Conservation (phyloP, 2,329 filamentous ascomycete genomes). For the Dryadomyces quercivorus region DNA sequence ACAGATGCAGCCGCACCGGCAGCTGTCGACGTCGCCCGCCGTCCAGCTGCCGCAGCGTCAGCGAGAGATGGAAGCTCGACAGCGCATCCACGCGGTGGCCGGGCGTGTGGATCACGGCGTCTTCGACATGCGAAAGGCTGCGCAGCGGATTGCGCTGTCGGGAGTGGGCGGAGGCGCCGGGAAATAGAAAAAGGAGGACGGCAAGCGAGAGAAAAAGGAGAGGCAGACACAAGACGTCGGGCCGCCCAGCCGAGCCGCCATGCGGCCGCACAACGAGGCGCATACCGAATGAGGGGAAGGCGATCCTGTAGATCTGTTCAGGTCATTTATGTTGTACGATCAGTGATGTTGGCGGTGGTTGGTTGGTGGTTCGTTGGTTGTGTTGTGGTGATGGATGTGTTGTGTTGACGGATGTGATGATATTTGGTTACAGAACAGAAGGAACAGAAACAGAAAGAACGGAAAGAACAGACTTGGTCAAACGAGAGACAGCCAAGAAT, state of each 20-base stretch:
- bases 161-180: constrained; percentile 47
- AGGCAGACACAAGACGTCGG: not conserved
- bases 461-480: no score
- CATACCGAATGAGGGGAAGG: not conserved
- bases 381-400: no score
- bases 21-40: constrained; percentile 37
- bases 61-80: constrained; percentile 75
- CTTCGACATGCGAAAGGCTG: constrained; percentile 60
- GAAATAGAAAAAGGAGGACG: constrained; percentile 1
- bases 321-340: not conserved
- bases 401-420: no score
- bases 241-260: no score
- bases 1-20: constrained; percentile 64
- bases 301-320: not conserved
- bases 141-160: constrained; percentile 63
- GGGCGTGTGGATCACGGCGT: constrained; percentile 65
- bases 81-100: constrained; percentile 68
- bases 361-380: no score
- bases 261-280: not conserved
- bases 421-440: no score
- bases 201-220: constrained; percentile 1
- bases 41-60: constrained; percentile 51
- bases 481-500: no score
- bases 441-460: no score
- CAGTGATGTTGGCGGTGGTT: no score